Evolutionary conservation across 2,329 filamentous ascomycete species (phyloP), one percentile per base, ranked within the genome.

Genomic region (Rasamsonia emersonii): DNA sequence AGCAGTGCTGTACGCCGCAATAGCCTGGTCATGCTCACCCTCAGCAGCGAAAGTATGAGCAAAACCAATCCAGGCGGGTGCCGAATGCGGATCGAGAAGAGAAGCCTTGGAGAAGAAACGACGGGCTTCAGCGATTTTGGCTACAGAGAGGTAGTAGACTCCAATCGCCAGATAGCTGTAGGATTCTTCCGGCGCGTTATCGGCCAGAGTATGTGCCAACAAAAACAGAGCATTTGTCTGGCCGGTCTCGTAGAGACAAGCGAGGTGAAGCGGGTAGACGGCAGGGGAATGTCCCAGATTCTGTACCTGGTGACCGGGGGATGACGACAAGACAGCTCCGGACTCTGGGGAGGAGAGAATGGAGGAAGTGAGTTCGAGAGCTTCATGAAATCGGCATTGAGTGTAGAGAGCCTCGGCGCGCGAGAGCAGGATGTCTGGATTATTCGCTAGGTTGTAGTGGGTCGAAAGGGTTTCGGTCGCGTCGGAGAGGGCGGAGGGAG

Each of bases 11-110:
- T 98, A 98, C 0, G 93, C 91, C 6, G 88, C 93, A 41, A 98
- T 95, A 28, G 91, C 91, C 62, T 98, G 91, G 56, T 98, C 91
- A 57, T 96, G 88, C 59, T 98, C 91, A 32, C 91, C 91, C 57
- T 98, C 91, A 8, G 86, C 88, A 1, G 91, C 91, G 55, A 98
- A 98, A 0, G 91, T 98, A 57, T 98, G 93, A 1, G 91, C 91
- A 53, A 98, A 98, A 1, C 93, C 91, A 43, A 98, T 96, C 91
- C 91, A 98, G 3, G 91, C 91, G 1, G 91, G 85, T 0, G 89
- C 89, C 49, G 94, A 98, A 62, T 96, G 89, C 5, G 89, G 84
- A 52, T 98, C 88, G 79, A 98, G 89, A 68, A 96, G 82, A 43
- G 85, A 93, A 4, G 93, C 84, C 61, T 98, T 98, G 50, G 85